Conservation (phyloP, 2,329 filamentous ascomycete genomes). For the Beauveria sp. region DNA sequence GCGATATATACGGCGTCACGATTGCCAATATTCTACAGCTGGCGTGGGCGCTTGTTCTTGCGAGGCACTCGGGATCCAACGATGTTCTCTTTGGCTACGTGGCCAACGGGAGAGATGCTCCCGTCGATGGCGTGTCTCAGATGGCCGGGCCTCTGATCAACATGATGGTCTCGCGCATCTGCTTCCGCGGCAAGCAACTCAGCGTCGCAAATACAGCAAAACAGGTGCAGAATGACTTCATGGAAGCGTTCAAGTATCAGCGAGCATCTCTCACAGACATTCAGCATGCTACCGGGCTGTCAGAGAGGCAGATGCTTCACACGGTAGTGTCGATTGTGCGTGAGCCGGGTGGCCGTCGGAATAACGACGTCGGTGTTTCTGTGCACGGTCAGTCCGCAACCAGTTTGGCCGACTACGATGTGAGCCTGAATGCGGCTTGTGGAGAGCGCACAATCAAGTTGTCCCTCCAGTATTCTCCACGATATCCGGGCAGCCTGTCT, state of each 20-base stretch:
- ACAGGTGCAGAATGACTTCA: not conserved
- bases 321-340: not conserved
- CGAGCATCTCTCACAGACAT: not conserved
- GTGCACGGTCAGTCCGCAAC: not conserved
- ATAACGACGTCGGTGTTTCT: not conserved
- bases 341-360: not conserved
- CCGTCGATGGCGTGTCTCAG: conserved; percentile 3
- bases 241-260: not conserved
- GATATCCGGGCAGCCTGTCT: not conserved
- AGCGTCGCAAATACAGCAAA: not conserved
- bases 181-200: not conserved
- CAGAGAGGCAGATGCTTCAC: not conserved
- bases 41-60: conserved; percentile 6
- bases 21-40: conserved; percentile 23
- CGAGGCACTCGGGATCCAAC: conserved; percentile 1
- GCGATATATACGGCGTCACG: conserved; percentile 19
- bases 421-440: not conserved
- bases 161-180: not conserved
- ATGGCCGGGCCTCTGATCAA: conserved; percentile 20
- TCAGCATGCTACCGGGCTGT: not conserved
- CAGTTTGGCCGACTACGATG: not conserved
- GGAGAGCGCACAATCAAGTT: not conserved
- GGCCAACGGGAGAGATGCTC: conserved; percentile 8
- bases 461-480: not conserved
- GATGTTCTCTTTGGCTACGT: conserved; percentile 12